These are phyloP conservation scores for Verticillium dahliae DNA, from an alignment of 2,329 filamentous ascomycete genomes.

Conservation along the genomic window DNA sequence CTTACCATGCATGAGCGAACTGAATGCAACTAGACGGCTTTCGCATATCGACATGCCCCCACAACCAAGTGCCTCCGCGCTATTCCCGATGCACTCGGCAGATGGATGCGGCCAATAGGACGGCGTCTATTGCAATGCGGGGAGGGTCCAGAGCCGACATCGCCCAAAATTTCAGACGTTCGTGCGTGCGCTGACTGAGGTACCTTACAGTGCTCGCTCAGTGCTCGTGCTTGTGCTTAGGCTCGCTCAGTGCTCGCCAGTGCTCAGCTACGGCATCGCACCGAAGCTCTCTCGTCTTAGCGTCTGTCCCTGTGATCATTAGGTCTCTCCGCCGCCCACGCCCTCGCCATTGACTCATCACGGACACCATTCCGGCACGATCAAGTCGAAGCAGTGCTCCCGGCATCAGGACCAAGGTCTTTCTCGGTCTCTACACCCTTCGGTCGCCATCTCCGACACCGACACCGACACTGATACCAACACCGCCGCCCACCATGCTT, in stretches of 20 bases:
- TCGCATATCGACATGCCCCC: no score
- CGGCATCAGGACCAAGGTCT: constrained; percentile 1
- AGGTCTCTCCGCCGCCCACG: constrained; percentile 5
- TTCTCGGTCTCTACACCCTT: neutral
- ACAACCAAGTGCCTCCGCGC: neutral
- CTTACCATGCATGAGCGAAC: no score
- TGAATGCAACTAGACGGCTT: no score
- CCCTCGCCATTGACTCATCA: constrained; percentile 12
- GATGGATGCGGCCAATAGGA: constrained; percentile 16
- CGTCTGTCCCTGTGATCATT: constrained; percentile 21
- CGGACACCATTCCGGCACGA: constrained; percentile 2
- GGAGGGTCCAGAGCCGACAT: constrained; percentile 18
- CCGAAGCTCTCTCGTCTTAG: constrained; percentile 14
- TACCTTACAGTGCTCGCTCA: neutral
- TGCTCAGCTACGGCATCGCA: neutral
- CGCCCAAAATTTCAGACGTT: constrained; percentile 16
- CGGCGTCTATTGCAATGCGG: constrained; percentile 18
- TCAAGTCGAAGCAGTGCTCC: neutral
- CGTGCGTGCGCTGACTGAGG: no score
- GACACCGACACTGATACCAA: no score
- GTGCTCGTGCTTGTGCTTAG: neutral
- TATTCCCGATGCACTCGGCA: neutral
- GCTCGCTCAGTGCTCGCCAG: neutral
- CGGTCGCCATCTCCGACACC: neutral
- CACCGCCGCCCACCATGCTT: constrained; percentile 11